phyloP scores from a whole-genome alignment of 306 rosid genomes.

The Sicyos edulis region DNA sequence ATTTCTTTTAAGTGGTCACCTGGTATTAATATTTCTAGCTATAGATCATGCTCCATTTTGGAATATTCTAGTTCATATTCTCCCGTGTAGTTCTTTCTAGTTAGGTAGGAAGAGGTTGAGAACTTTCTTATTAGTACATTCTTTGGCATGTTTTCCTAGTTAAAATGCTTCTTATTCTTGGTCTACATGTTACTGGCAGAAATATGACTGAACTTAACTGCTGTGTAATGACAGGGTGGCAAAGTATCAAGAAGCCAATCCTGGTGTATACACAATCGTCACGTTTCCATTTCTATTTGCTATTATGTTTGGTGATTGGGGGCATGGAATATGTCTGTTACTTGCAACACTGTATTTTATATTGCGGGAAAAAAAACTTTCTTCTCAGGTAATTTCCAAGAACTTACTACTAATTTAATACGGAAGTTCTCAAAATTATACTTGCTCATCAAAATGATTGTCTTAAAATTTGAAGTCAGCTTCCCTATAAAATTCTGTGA shows the following conservation, averaged over 20 bases:
- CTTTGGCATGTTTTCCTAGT: constrained; percentile 8
- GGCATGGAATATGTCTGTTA: constrained; percentile 91
- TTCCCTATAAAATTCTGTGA: neutral
- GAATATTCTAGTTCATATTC: neutral
- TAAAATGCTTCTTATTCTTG: constrained; percentile 6
- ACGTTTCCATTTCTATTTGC: constrained; percentile 99
- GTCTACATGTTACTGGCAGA: constrained; percentile 1
- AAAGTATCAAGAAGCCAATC: constrained; percentile 96
- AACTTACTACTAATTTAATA: constrained; percentile 16
- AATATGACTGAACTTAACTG: constrained; percentile 21
- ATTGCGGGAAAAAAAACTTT: constrained; percentile 67
- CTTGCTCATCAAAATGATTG: neutral
- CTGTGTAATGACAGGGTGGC: constrained; percentile 69
- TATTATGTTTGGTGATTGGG: constrained; percentile 99
- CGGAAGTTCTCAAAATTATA: no score
- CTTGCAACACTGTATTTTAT: constrained; percentile 66
- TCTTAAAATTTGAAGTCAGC: neutral
- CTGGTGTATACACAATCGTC: constrained; percentile 72
- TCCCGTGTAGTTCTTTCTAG: neutral
- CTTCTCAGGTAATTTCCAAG: constrained; percentile 60
- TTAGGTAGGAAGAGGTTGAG: neutral
- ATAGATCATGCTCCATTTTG: constrained; percentile 6
- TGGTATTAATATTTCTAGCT: neutral
- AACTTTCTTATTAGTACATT: neutral
- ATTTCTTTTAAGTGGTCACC: neutral